A percentile compares a stretch with the other conserved stretches of the same genome.
Conservation (phyloP, 2,329 filamentous ascomycete species). For the Geosmithia flava region DNA sequence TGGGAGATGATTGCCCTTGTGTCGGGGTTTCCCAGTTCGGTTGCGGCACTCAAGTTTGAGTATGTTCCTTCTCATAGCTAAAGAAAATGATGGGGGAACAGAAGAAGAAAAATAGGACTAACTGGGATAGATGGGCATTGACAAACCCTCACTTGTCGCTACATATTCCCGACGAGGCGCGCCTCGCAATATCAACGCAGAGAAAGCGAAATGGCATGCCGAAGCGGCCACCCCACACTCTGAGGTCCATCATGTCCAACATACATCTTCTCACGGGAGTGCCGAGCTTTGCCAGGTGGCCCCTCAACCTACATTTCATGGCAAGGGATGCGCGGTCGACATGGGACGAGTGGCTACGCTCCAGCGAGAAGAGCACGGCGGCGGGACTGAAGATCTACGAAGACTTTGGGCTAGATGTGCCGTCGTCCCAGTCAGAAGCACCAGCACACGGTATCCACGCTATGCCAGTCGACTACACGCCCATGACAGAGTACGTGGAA, state of each 20-base stretch:
- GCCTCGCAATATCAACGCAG: slow-evolving; percentile 40
- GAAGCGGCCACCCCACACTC: slow-evolving; percentile 42
- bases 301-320: slow-evolving; percentile 72
- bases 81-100: not conserved
- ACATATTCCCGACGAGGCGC: slow-evolving; percentile 56
- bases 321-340: slow-evolving; percentile 51
- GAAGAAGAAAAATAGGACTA: not conserved
- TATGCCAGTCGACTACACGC: slow-evolving; percentile 41
- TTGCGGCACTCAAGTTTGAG: slow-evolving; percentile 91
- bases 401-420: slow-evolving; percentile 31
- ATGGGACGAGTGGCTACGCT: slow-evolving; percentile 51
- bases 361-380: slow-evolving; percentile 33
- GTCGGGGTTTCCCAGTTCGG: slow-evolving; percentile 75
- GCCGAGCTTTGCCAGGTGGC: slow-evolving; percentile 72
- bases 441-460: slow-evolving; percentile 31
- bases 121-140: slow-evolving; percentile 67
- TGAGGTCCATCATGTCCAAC: slow-evolving; percentile 64
- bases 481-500: slow-evolving; percentile 38
- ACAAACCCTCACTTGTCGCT: slow-evolving; percentile 72
- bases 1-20: slow-evolving; percentile 89
- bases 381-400: slow-evolving; percentile 38
- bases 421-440: slow-evolving; percentile 1
- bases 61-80: slow-evolving; percentile 25
- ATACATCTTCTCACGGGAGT: slow-evolving; percentile 70
- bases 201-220: slow-evolving; percentile 41